A percentile compares a stretch with the other conserved stretches of the same genome.
Evolutionary conservation across 306 rosid genomes (phyloP).

Genomic region (Lagenaria siceraria): DNA sequence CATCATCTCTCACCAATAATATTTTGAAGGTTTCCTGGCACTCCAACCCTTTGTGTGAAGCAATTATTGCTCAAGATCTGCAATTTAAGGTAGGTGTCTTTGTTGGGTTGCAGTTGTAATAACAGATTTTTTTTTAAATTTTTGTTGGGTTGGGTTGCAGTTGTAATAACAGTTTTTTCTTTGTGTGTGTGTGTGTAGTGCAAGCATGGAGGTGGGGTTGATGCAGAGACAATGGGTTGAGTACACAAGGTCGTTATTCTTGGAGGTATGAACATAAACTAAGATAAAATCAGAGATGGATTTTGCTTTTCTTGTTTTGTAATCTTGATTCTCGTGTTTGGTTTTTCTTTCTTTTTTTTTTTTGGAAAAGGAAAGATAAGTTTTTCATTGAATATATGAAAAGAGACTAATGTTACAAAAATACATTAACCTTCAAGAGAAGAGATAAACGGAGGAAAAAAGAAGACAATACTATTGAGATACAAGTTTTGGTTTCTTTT

Average conservation of each 20-base stretch:
- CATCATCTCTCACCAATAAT: background rate
- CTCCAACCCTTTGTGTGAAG: background rate
- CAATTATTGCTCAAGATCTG: conserved; percentile 32
- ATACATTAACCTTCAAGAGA: no score
- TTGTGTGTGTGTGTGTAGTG: conserved; percentile 12
- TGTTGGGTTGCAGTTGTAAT: conserved; percentile 18
- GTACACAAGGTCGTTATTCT: conserved; percentile 58
- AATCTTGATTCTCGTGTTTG: background rate
- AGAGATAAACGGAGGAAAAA: no score
- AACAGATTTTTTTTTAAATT: no score
- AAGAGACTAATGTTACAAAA: no score
- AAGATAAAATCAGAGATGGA: conserved; percentile 6
- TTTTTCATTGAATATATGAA: no score
- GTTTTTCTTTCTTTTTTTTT: no score
- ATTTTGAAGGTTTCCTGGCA: background rate
- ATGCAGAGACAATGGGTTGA: conserved; percentile 87
- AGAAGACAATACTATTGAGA: no score
- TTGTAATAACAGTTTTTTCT: conserved; percentile 1
- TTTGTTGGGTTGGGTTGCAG: conserved; percentile 28
- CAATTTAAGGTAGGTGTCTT: conserved; percentile 20
- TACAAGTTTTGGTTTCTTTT: no score
- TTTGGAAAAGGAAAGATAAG: no score
- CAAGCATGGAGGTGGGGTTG: conserved; percentile 78
- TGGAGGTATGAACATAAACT: conserved; percentile 41
- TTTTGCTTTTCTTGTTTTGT: background rate